A percentile compares a stretch with the other conserved stretches of the same genome.
phyloP scores from a whole-genome alignment of 2,329 filamentous ascomycete species.

The Cercospora citrullina region DNA sequence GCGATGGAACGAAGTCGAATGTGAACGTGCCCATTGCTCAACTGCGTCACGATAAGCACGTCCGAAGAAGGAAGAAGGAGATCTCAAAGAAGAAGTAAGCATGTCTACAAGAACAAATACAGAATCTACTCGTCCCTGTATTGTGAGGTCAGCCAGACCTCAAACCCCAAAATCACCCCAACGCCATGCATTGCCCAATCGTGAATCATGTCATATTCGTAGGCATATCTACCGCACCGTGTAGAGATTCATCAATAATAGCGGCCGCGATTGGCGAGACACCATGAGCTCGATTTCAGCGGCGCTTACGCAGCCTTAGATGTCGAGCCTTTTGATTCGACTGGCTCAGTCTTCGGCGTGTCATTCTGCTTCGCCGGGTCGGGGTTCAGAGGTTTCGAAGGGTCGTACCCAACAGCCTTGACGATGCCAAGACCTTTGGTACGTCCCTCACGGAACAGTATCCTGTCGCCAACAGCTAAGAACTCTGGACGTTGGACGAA shows the following conservation, averaged over 20 bases:
- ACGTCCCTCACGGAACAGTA: constrained; percentile 89
- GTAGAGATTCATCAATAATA: neutral
- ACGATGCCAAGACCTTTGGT: constrained; percentile 96
- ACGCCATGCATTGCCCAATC: neutral
- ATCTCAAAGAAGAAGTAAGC: neutral
- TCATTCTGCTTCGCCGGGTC: constrained; percentile 27
- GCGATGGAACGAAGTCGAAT: too few species aligned
- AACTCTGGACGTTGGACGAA: constrained; percentile 96
- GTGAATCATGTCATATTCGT: neutral
- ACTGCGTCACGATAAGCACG: neutral
- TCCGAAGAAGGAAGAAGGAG: neutral
- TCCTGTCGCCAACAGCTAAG: constrained; percentile 78
- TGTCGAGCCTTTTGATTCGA: neutral
- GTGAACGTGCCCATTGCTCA: too few species aligned
- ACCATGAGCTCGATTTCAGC: neutral
- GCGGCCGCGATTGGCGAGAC: neutral
- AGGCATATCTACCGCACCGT: neutral
- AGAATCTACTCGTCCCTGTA: neutral
- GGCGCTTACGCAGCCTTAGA: neutral
- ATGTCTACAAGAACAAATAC: neutral
- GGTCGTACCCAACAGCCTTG: constrained; percentile 85
- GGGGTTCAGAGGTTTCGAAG: constrained; percentile 50
- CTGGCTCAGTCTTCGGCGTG: neutral
- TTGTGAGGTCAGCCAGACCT: neutral
- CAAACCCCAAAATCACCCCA: neutral